Percentiles rank a stretch among this genome's conserved stretches.
Evolutionary conservation across 164 flowering plant genomes (phyloP).

Genomic region (Pachysandra terminalis): DNA sequence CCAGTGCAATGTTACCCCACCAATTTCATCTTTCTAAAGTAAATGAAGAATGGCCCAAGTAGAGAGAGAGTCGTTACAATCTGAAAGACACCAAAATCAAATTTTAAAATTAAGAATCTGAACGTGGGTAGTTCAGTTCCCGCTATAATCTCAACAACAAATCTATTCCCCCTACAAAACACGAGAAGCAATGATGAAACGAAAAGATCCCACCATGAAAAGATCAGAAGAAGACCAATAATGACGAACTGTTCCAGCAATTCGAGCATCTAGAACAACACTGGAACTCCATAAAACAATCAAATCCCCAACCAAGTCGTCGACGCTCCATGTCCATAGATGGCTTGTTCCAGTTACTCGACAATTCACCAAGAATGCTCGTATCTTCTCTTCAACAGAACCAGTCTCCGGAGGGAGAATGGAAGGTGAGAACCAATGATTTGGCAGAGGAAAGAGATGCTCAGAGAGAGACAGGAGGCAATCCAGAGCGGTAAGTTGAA

Average conservation of each 20-base stretch:
- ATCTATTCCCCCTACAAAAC: not conserved
- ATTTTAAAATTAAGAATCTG: not conserved
- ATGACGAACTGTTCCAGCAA: slow-evolving; percentile 20
- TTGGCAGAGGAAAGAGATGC: slow-evolving; percentile 30
- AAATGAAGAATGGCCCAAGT: too few relatives aligned
- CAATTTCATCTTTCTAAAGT: too few relatives aligned
- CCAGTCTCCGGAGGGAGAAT: slow-evolving; percentile 20
- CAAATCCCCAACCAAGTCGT: slow-evolving; percentile 1
- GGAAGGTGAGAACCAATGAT: slow-evolving; percentile 38
- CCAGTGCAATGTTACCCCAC: too few relatives aligned
- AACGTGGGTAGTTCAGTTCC: slow-evolving; percentile 25
- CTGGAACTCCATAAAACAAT: slow-evolving; percentile 37
- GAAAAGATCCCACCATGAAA: not conserved
- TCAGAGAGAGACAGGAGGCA: slow-evolving; percentile 33
- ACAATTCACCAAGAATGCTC: slow-evolving; percentile 35
- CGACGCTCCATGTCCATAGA: slow-evolving; percentile 4
- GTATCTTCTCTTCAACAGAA: slow-evolving; percentile 39
- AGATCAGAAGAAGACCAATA: not conserved
- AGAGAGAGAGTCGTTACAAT: too few relatives aligned
- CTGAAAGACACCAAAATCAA: slow-evolving; percentile 1
- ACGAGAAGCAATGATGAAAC: not conserved
- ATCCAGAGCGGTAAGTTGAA: slow-evolving; percentile 38
- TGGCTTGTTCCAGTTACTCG: not conserved
- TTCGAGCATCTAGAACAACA: slow-evolving; percentile 21
- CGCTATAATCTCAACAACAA: slow-evolving; percentile 11